Conservation (phyloP, 1,284 basidiomycete genomes). For the Cystobasidiaceae sp. region DNA sequence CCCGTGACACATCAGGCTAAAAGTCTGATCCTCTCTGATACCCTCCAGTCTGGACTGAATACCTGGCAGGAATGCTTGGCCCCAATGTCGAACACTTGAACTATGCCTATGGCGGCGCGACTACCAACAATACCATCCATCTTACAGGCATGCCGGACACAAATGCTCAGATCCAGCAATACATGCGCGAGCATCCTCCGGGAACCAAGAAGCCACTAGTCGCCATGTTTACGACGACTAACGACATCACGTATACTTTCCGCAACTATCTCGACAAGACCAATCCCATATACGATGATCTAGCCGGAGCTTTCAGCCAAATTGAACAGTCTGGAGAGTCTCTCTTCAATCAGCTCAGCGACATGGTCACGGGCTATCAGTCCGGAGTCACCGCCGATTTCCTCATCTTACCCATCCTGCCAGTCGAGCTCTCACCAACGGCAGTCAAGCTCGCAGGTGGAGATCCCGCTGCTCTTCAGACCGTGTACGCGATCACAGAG, state of each 20-base stretch:
- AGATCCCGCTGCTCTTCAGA: no score
- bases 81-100: background rate
- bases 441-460: background rate
- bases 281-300: background rate
- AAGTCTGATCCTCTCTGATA: no score
- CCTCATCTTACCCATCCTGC: background rate
- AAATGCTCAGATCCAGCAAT: background rate
- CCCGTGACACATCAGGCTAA: no score
- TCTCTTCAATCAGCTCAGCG: background rate
- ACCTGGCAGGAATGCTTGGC: background rate
- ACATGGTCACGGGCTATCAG: background rate
- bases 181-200: background rate
- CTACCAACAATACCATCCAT: background rate
- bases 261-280: background rate
- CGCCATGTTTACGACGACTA: background rate
- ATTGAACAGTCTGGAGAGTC: background rate
- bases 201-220: background rate
- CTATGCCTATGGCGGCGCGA: slow-evolving; percentile 2
- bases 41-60: background rate
- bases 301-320: background rate
- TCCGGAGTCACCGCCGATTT: background rate
- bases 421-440: background rate
- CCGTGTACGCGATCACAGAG: background rate
- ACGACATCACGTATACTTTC: background rate
- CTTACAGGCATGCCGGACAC: background rate